A percentile compares a stretch with the other conserved stretches of the same genome.
phyloP scores from a whole-genome alignment of 169 alveolate species.

The Cryptosporidium canis region DNA sequence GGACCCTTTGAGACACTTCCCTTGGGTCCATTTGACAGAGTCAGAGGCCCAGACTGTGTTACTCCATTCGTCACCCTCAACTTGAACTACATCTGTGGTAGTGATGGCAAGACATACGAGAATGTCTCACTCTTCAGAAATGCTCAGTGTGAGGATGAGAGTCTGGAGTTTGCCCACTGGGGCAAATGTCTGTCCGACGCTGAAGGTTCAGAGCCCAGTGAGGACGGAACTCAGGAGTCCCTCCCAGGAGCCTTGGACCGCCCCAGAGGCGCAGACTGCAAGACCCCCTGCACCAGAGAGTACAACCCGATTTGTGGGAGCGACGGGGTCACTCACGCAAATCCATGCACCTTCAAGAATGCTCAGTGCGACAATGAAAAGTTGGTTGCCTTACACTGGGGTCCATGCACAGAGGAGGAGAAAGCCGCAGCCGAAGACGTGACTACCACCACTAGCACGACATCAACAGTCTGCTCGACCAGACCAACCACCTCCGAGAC shows the following conservation, averaged over 20 bases:
- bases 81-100: conserved; percentile 22
- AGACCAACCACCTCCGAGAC: background rate
- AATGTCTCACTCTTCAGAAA: conserved; percentile 48
- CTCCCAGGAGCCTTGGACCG: background rate
- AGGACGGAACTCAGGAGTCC: no score
- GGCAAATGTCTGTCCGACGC: background rate
- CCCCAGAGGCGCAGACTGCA: conserved; percentile 25
- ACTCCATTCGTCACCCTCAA: conserved; percentile 7
- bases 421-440: background rate
- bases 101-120: conserved; percentile 16
- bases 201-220: background rate
- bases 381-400: conserved; percentile 1
- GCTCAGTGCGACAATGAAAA: conserved; percentile 35
- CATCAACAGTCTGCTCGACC: conserved; percentile 5
- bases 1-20: conserved; percentile 56
- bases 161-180: conserved; percentile 49
- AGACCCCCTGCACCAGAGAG: conserved; percentile 26
- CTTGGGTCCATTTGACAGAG: conserved; percentile 31
- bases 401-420: background rate
- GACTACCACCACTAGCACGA: background rate
- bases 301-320: conserved; percentile 28
- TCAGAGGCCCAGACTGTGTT: conserved; percentile 18
- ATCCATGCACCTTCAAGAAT: conserved; percentile 22
- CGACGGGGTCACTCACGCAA: conserved; percentile 1
- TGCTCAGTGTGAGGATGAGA: conserved; percentile 43